Evolutionary conservation across 2,329 filamentous ascomycete genomes (phyloP), one percentile per base, ranked within the genome.

Genomic region (Nigrospora sphaerica): DNA sequence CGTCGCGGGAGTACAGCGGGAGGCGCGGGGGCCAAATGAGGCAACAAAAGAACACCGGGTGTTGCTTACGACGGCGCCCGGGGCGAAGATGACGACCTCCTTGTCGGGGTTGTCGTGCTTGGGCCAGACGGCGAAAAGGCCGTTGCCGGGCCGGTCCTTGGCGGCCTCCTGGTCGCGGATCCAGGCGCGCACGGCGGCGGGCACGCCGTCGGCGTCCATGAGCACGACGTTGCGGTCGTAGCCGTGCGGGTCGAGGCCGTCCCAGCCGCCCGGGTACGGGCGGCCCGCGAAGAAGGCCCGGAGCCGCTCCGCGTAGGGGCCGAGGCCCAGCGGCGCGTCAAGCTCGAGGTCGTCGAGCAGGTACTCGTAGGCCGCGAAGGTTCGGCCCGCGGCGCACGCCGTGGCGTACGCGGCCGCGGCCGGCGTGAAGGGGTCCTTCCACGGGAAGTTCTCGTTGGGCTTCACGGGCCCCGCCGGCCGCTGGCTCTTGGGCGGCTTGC

Each of bases 231-330:
- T 67, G 16, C 74, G 69, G 45, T 74, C 70, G 49, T 69, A 66
- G 42, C 70, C 69, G 57, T 79, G 75, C n/a, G 64, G 66, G 53
- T 79, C 75, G 19, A 72, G 59, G 33, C 75, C 75, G 23, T 66
- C 64, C 75, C 75, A 79, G 36, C 67, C 68, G 19, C 75, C 75
- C 0, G 75, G 74, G 56, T 78, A 74, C 42, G 68, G 60, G 32
- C 66, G 62, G 5, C 61, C 60, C 9, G 57, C 47, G 51, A 73
- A 74, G 37, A 69, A 56, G 13, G 55, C 54, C 54, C 69, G 71
- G 36, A 74, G 63, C 1, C 65, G 69, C 6, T 63, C 58, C 35
- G 57, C 59, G 61, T 64, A 74, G 3, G 63, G 62, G 44, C 58
- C 57, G 9, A 74, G 59, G 12, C 71, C 71, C 2, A 49, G 44